These are phyloP conservation scores for Omphalea diandra DNA, from an alignment of 441 rosid genomes.

Conservation along the genomic window DNA sequence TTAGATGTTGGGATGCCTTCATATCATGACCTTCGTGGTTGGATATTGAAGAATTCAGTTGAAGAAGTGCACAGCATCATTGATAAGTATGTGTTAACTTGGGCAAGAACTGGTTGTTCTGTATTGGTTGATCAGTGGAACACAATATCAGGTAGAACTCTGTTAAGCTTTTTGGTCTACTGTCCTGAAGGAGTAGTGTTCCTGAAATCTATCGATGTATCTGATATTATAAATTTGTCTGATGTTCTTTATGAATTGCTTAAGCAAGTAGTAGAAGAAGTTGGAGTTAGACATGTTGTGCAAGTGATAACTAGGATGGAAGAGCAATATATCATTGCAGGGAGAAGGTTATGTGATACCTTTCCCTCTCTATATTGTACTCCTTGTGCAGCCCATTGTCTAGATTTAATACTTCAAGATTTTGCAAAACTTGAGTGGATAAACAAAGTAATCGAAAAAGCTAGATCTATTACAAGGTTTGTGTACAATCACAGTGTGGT, in stretches of 20 bases:
- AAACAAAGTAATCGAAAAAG: conserved; percentile 52
- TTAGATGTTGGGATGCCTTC: conserved; percentile 46
- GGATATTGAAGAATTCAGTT: conserved; percentile 55
- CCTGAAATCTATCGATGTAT: conserved; percentile 63
- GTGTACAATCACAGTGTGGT: conserved; percentile 65
- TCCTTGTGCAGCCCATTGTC: conserved; percentile 70
- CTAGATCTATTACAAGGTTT: conserved; percentile 68
- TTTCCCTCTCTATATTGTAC: conserved; percentile 73
- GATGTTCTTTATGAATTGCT: conserved; percentile 62
- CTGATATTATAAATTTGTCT: conserved; percentile 47
- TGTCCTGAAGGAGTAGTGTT: conserved; percentile 71
- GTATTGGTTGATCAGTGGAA: conserved; percentile 58
- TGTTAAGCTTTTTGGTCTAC: conserved; percentile 55
- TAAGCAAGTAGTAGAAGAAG: conserved; percentile 72
- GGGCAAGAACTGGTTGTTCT: conserved; percentile 80
- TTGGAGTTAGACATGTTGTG: conserved; percentile 58
- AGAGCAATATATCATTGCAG: conserved; percentile 50
- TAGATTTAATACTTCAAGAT: conserved; percentile 71
- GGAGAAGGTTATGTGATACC: conserved; percentile 50
- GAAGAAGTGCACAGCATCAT: conserved; percentile 59
- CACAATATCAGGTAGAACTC: conserved; percentile 42
- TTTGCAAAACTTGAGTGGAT: conserved; percentile 72
- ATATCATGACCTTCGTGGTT: conserved; percentile 59
- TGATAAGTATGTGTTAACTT: conserved; percentile 37
- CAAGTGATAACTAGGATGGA: conserved; percentile 69